Conservation (phyloP, 805 yeast species). For the Ogataea saltuana region DNA sequence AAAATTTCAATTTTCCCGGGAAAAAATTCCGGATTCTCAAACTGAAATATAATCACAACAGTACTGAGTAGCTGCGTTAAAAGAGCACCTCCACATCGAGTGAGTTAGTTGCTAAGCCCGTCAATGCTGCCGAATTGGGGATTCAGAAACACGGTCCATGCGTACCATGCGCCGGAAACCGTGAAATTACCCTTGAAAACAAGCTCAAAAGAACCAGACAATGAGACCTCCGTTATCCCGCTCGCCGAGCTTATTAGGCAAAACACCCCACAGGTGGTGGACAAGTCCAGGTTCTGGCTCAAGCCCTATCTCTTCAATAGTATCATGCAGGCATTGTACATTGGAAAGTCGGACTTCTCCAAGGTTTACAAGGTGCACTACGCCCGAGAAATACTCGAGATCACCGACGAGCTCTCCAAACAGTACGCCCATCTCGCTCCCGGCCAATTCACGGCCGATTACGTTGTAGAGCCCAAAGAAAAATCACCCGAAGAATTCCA, state of each 20-base stretch:
- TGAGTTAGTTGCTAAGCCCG: no score
- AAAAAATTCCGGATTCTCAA: not conserved
- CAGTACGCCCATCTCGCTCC: conserved; percentile 21
- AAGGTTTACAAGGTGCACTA: conserved; percentile 44
- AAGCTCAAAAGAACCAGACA: not conserved
- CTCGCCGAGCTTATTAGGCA: conserved; percentile 38
- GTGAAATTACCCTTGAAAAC: conserved; percentile 30
- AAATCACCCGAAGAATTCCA: conserved; percentile 29
- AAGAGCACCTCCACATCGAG: not conserved
- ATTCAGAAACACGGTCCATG: conserved; percentile 33
- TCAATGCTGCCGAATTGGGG: conserved; percentile 34
- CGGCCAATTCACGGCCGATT: conserved; percentile 52
- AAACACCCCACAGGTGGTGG: conserved; percentile 42
- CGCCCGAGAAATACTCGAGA: conserved; percentile 46
- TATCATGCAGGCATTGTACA: conserved; percentile 50
- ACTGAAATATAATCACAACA: no score
- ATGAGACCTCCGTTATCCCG: conserved; percentile 24
- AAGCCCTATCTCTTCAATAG: conserved; percentile 51
- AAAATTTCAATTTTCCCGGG: not conserved
- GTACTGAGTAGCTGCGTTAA: no score
- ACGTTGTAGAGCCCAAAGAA: conserved; percentile 39
- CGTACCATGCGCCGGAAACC: conserved; percentile 25
- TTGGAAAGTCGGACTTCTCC: conserved; percentile 46
- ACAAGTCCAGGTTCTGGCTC: conserved; percentile 41
- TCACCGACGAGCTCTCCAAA: conserved; percentile 20